A percentile compares a stretch with the other conserved stretches of the same genome.
Conservation (phyloP, 495 filamentous ascomycete genomes). For the Geoglossum glabrum region DNA sequence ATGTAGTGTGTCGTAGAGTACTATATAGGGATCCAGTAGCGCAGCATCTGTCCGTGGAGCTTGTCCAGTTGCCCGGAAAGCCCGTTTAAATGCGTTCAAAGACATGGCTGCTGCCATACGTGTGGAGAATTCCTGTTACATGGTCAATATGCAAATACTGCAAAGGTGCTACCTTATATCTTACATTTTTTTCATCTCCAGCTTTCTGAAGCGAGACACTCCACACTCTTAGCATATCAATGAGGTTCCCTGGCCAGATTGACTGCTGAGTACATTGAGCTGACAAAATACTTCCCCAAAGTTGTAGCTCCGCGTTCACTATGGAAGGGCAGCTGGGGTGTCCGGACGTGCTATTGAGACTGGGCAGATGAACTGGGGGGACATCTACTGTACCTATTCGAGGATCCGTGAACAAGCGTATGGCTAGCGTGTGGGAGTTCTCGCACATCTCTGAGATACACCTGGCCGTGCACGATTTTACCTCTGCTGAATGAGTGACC, state of each 20-base stretch:
- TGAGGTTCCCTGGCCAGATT: conserved; percentile 10
- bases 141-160: conserved; percentile 13
- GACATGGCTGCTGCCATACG: conserved; percentile 34
- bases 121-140: conserved; percentile 39
- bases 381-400: not conserved
- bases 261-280: conserved; percentile 25
- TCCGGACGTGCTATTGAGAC: not conserved
- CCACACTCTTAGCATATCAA: conserved; percentile 19
- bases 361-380: not conserved
- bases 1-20: conserved; percentile 37
- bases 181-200: conserved; percentile 4
- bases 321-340: conserved; percentile 6
- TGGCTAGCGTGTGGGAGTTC: not conserved
- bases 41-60: conserved; percentile 10
- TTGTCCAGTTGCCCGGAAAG: conserved; percentile 1
- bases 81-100: conserved; percentile 18
- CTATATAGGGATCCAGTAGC: conserved; percentile 21
- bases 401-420: not conserved
- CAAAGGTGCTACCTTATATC: conserved; percentile 5
- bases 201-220: conserved; percentile 24
- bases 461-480: not conserved
- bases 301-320: conserved; percentile 23
- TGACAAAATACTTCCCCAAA: conserved; percentile 37
- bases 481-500: not conserved
- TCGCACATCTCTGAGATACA: not conserved